These are phyloP conservation scores for Cyclostephanos tholiformis DNA, from an alignment of 108 stramenopile species.

Conservation along the genomic window DNA sequence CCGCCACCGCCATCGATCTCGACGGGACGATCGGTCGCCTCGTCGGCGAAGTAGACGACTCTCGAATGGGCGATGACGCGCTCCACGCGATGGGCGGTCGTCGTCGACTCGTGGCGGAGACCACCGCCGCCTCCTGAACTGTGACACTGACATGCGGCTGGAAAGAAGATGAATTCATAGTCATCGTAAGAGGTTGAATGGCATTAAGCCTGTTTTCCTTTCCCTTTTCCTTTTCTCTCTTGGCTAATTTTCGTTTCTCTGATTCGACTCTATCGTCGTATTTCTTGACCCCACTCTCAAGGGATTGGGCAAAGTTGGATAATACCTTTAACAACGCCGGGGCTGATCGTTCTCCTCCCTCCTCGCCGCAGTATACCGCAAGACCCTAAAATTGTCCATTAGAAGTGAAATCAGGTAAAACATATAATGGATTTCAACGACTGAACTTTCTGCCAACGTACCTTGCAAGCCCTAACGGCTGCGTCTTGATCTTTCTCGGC, in stretches of 20 bases:
- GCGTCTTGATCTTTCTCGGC: constrained; percentile 54
- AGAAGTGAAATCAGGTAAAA: background rate
- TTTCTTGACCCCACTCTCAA: constrained; percentile 67
- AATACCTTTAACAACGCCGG: constrained; percentile 67
- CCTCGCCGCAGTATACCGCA: constrained; percentile 77
- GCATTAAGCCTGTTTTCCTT: constrained; percentile 35
- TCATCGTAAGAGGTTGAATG: constrained; percentile 20
- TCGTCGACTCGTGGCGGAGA: no score
- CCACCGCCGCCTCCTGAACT: no score
- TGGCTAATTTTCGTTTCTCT: constrained; percentile 50
- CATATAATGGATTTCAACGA: background rate
- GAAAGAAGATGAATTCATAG: constrained; percentile 26
- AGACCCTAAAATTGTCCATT: constrained; percentile 42
- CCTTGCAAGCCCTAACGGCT: constrained; percentile 72
- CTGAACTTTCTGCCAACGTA: background rate
- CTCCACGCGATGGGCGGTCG: no score
- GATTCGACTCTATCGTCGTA: constrained; percentile 63
- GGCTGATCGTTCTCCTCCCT: constrained; percentile 65
- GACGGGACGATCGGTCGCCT: no score
- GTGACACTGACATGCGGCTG: constrained; percentile 36
- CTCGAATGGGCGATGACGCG: no score
- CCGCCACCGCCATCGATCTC: no score
- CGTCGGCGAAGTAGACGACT: no score
- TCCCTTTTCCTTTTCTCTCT: constrained; percentile 39
- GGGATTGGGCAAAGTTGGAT: constrained; percentile 63